Conservation (phyloP, 2,329 filamentous ascomycete species). For the Teratosphaeriaceae sp. region DNA sequence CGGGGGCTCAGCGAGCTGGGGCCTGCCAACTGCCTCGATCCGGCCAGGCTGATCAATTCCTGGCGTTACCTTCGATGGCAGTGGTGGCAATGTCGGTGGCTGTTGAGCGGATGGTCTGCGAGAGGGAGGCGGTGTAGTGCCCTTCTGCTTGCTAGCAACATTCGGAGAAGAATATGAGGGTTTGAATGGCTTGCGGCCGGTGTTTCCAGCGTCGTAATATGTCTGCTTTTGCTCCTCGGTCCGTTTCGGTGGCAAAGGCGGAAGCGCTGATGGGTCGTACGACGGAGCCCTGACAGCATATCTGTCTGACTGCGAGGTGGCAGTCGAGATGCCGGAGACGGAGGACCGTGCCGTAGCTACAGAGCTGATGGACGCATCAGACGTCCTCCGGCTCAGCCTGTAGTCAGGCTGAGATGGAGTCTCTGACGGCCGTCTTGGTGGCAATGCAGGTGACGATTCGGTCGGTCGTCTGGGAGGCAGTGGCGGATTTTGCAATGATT, state of each 20-base stretch:
- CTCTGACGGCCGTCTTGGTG: conserved; percentile 39
- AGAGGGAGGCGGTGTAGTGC: conserved; percentile 15
- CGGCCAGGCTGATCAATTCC: conserved; percentile 3
- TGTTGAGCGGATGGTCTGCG: conserved; percentile 6
- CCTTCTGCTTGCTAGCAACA: conserved; percentile 15
- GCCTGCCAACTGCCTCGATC: conserved; percentile 9
- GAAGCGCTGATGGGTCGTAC: conserved; percentile 50
- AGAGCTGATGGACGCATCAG: conserved; percentile 48
- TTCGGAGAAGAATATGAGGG: conserved; percentile 19
- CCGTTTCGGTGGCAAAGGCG: conserved; percentile 47
- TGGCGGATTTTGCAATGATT: conserved; percentile 33
- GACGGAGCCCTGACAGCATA: conserved; percentile 40
- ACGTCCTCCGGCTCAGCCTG: conserved; percentile 31
- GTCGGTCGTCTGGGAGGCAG: conserved; percentile 40
- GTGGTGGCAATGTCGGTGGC: background rate
- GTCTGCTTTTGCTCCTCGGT: conserved; percentile 36
- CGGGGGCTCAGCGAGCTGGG: conserved; percentile 12
- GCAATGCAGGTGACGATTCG: conserved; percentile 34
- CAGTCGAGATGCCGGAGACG: conserved; percentile 43
- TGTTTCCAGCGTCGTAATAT: conserved; percentile 12
- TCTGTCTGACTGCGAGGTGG: conserved; percentile 20
- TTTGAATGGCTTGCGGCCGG: conserved; percentile 15
- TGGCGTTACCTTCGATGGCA: conserved; percentile 35
- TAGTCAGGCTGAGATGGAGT: conserved; percentile 21
- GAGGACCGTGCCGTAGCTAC: conserved; percentile 41